Conservation (phyloP, 345 rosid genomes). For the Populus alba region DNA sequence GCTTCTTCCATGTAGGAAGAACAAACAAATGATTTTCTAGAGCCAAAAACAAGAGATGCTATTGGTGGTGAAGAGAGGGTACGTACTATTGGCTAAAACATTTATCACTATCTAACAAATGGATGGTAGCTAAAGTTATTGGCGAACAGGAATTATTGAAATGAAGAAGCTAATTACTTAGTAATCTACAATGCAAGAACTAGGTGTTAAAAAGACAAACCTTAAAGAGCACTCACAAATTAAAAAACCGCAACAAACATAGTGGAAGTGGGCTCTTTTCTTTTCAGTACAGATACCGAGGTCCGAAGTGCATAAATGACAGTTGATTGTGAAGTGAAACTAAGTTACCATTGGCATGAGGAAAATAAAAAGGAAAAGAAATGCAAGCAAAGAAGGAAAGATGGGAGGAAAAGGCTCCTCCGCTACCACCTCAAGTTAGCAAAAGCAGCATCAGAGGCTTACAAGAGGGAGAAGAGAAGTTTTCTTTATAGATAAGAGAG, state of each 20-base stretch:
- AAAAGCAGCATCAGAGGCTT: background rate
- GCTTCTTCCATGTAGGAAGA: conserved; percentile 24
- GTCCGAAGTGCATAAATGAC: background rate
- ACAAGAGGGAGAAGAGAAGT: background rate
- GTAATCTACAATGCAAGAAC: background rate
- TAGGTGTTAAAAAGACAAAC: background rate
- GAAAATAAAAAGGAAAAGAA: background rate
- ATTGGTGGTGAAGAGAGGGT: background rate
- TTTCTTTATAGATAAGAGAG: background rate
- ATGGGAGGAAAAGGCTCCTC: background rate
- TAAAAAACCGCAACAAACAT: background rate
- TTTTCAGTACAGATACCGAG: background rate
- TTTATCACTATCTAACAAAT: conserved; percentile 6
- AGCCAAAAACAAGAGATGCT: background rate
- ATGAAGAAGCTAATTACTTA: background rate
- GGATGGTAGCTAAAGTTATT: background rate
- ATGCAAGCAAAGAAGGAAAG: background rate
- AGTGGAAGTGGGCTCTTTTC: conserved; percentile 1
- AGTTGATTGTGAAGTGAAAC: background rate
- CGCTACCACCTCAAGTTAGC: background rate
- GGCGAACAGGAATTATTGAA: background rate
- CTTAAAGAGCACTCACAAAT: conserved; percentile 3
- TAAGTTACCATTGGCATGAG: background rate
- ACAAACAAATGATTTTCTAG: background rate
- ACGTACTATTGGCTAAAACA: background rate